Base-by-base conservation (phyloP, 2,329 filamentous ascomycete species). In the Alternaria infectoria region DNA sequence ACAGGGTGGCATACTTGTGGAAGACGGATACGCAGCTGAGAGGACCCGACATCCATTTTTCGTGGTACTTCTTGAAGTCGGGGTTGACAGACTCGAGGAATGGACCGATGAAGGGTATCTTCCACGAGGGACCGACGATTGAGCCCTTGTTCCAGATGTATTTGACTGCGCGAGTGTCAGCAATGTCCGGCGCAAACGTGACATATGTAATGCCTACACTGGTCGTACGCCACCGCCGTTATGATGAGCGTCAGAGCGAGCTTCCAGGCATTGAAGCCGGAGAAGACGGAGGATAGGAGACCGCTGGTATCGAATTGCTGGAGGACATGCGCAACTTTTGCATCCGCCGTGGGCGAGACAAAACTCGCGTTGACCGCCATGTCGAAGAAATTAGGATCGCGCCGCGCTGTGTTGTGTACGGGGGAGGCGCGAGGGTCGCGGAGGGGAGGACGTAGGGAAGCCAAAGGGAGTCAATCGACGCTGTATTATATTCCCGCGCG, bases 1-100 rank as follows among this genome's bases (percentile, higher is more conserved):
- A 13, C 5, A 8, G 26, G 19, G 36, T 17, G 50, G 26, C 72
- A 15, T 88, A 97, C 93, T 98, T 99, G 89, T 99, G 96, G 85
- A 99, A 99, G 75, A 99, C 93, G 3, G 94, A 97, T 66, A 99
- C 96, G 78, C 96, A 99, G 86, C 94, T 97, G 72, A 99, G 86
- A 51, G 92, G 90, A 50, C 92, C 96, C 77, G 93, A 97, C 74
- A 87, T 81, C 96, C 96, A 99, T 86, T 98, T 97, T 65, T 87
- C 90, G 80, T 94, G 87, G 84, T 99, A 99, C 76, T 94, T 88
- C 65, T 91, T 89, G 79, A 97, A 98, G 76, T 95, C 93, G 61
- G 96, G 96, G 80, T 97, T 90, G 74, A 98, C 86, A 26, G 93
- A 97, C 77, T 97, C 86, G 61, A 98, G 86, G 81, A 99, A 98